Conservation (phyloP, 306 rosid species). For the Casuarina glauca region DNA sequence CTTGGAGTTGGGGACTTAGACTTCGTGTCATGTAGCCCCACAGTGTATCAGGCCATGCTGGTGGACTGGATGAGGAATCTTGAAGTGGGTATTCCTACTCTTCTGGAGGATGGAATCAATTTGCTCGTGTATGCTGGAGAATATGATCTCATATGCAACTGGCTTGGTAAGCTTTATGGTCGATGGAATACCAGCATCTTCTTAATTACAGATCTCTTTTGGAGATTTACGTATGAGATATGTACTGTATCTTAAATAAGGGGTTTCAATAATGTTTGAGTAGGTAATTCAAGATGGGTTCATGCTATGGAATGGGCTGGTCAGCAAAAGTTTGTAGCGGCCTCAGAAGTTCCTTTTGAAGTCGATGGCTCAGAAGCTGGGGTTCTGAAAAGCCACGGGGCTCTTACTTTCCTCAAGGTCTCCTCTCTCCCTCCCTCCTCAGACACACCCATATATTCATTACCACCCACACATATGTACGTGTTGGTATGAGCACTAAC, state of each 20-base stretch:
- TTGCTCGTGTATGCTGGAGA: constrained; percentile 95
- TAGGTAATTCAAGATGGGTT: constrained; percentile 99
- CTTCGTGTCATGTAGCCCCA: constrained; percentile 87
- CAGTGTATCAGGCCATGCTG: constrained; percentile 91
- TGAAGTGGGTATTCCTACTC: constrained; percentile 91
- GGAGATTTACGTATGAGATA: background rate
- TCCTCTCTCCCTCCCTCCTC: background rate
- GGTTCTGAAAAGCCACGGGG: constrained; percentile 69
- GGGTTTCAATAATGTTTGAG: constrained; percentile 29
- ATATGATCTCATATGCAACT: constrained; percentile 95
- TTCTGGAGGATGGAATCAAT: constrained; percentile 89
- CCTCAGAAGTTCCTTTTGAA: constrained; percentile 68
- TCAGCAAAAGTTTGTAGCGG: constrained; percentile 65
- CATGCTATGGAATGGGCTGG: constrained; percentile 98
- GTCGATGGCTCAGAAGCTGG: constrained; percentile 87
- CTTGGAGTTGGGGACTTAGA: constrained; percentile 84
- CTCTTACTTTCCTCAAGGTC: constrained; percentile 94
- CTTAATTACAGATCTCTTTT: background rate
- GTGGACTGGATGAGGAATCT: constrained; percentile 97
- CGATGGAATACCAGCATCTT: constrained; percentile 14
- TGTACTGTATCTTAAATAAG: background rate
- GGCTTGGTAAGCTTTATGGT: constrained; percentile 69
- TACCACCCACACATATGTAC: background rate
- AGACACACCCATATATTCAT: background rate
- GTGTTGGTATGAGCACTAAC: constrained; percentile 5